phyloP scores from a whole-genome alignment of 2,329 filamentous ascomycete genomes.

The Pseudogymnoascus sp. region DNA sequence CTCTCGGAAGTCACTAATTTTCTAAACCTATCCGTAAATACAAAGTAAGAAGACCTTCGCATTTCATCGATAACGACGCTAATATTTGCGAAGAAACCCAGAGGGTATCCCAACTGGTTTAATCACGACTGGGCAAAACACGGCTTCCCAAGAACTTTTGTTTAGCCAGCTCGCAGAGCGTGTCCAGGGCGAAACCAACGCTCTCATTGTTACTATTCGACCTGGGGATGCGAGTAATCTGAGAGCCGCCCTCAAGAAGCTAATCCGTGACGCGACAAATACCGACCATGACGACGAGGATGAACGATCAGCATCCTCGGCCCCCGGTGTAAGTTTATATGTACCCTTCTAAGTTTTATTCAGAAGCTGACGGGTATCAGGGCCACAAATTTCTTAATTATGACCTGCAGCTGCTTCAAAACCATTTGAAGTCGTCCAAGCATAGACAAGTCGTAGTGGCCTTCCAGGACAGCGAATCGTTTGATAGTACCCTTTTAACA shows the following conservation, averaged over 20 bases:
- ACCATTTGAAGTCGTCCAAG: constrained; percentile 46
- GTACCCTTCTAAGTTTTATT: neutral
- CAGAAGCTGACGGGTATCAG: constrained; percentile 29
- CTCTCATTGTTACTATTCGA: constrained; percentile 57
- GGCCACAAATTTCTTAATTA: constrained; percentile 66
- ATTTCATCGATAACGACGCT: neutral
- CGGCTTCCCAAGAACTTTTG: constrained; percentile 66
- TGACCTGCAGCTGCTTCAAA: constrained; percentile 64
- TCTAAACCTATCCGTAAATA: constrained; percentile 34
- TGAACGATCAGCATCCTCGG: constrained; percentile 37
- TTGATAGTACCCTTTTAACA: constrained; percentile 63
- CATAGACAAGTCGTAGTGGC: constrained; percentile 59
- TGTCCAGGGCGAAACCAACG: constrained; percentile 40
- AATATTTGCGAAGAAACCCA: neutral
- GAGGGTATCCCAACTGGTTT: constrained; percentile 57
- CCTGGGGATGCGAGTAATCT: constrained; percentile 67
- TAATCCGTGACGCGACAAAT: constrained; percentile 60
- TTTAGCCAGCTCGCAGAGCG: constrained; percentile 60
- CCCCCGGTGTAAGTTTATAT: constrained; percentile 38
- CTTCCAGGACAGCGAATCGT: constrained; percentile 76
- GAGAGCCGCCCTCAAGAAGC: constrained; percentile 63
- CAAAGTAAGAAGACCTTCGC: constrained; percentile 20
- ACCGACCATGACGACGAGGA: constrained; percentile 46
- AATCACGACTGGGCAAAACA: constrained; percentile 70
- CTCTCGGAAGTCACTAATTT: constrained; percentile 52